Evolutionary conservation across 495 filamentous ascomycete genomes (phyloP), one percentile per base, ranked within the genome.

Genomic region (Tuber umbilicatum): DNA sequence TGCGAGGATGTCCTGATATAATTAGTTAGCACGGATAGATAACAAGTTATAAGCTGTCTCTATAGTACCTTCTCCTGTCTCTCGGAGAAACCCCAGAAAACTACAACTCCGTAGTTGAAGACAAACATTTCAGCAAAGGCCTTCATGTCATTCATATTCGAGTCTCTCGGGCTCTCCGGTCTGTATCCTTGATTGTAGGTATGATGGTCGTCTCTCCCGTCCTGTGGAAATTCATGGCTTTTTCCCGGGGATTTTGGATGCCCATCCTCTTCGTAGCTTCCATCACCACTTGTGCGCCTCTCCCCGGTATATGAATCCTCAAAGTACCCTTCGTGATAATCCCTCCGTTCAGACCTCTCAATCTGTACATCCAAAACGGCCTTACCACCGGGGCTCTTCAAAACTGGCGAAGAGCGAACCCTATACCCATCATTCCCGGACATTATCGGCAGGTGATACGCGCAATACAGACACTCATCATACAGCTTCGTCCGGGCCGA

Each of bases 41-140:
- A 14, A 21, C 69, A 68, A 39, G 39, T 14, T 37, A 37, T 9
- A 37, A 17, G n/a, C 6, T n/a, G 45, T 19, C 31, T 19, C 55
- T 27, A 23, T n/a, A 43, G 14, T 70, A 69, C 79, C 72, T 97
- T 98, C 82, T 99, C 95, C 83, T 98, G 95, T 69, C 88, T 87
- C 82, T 97, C 93, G 23, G 94, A 93, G 80, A 98, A 95, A 82
- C 98, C 98, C 95, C 95, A 99, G 82, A 98, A 97, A 23, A 99
- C 95, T 0, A 94, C 94, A 1, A 99, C 96, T 16, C 95, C 95
- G 83, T 99, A 99, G 37, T 91, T 94, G 84, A 97, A 98, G 73
- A 98, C 91, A 82, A 97, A 98, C 92, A 99, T 94, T 84, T 99
- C 95, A 38, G 91, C 96, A 78, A 97, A 94, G 41, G 77, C 75